Base-by-base conservation (phyloP, 805 yeast genomes). In the Tetrapisispora phaffii region DNA sequence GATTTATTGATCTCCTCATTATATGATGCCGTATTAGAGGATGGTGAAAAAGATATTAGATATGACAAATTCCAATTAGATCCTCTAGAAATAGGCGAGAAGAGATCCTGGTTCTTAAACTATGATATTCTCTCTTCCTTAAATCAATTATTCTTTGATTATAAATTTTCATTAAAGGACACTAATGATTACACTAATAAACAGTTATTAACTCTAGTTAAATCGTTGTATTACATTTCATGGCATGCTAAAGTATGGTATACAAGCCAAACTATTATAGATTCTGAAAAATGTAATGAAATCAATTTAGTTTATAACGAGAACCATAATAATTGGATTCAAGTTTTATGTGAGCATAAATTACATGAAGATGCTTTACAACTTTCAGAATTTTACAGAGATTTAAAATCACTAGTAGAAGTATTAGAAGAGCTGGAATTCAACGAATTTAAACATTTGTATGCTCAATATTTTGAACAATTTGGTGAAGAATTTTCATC, bases 401-500 rank as follows among this genome's bases (percentile, higher is more conserved):
- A 88, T 57, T 72, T 81, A 53, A 67, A 75, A 29, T 77, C 89
- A 1, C 62, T 88, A 23, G 82, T 81, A 0, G 76, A 70, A 42
- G 55, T 60, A 2, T 48, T 63, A 32, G 59, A 60, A 40, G 50
- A 55, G 12, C 55, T 70, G 38, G 73, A 77, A 44, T 70, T 66
- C 9, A 69, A 65, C 32, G 65, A 76, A 8, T 59, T 76, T 7
- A 37, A 39, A n/a, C 33, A 45, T 8, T 47, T 68, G 17, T 77
- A 79, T 50, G 69, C 66, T 19, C 62, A 66, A 29, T 83, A 75
- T 57, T 78, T 85, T 56, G 72, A 73, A 15, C 70, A 70, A 42
- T 85, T 75, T 61, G 85, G 82, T 1, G 82, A 80, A 54, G 69
- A 63, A 3, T 88, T 88, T 69, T 94, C 94, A 0, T 56, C 69